These are phyloP conservation scores for Trypanosoma congolense DNA, from an alignment of 208 protist species.

Conservation along the genomic window DNA sequence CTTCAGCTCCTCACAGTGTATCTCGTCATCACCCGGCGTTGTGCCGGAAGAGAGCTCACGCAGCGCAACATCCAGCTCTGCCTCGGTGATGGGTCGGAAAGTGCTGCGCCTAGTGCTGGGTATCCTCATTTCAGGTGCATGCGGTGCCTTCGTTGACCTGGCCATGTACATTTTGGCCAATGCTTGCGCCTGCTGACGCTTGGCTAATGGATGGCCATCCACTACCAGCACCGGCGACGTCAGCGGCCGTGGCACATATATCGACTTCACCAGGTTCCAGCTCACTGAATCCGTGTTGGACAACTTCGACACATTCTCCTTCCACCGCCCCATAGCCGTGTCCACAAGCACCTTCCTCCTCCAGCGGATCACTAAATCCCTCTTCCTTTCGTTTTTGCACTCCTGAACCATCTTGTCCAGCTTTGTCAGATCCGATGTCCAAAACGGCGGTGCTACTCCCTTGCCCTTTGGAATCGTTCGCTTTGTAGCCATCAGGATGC, in stretches of 20 bases:
- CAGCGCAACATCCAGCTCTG: too few relatives aligned
- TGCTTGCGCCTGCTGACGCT: too few relatives aligned
- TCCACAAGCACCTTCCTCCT: not conserved
- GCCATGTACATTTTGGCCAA: too few relatives aligned
- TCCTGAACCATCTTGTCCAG: not conserved
- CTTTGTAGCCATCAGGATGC: not conserved
- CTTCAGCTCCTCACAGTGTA: too few relatives aligned
- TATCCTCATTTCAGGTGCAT: too few relatives aligned
- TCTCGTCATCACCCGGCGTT: too few relatives aligned
- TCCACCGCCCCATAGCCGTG: not conserved
- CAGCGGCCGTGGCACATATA: not conserved
- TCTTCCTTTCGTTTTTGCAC: not conserved
- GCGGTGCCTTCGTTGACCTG: too few relatives aligned
- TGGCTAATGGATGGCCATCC: too few relatives aligned
- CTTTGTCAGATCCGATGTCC: not conserved
- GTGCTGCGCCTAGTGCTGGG: too few relatives aligned
- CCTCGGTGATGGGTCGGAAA: too few relatives aligned
- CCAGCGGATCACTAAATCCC: not conserved
- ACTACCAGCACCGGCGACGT: too few relatives aligned
- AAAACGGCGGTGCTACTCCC: not conserved
- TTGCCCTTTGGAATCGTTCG: not conserved
- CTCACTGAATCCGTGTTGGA: not conserved
- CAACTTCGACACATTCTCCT: not conserved
- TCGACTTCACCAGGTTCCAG: not conserved
- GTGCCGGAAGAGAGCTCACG: too few relatives aligned